Conservation (phyloP, 495 filamentous ascomycete genomes). For the Penicillium antarcticum region DNA sequence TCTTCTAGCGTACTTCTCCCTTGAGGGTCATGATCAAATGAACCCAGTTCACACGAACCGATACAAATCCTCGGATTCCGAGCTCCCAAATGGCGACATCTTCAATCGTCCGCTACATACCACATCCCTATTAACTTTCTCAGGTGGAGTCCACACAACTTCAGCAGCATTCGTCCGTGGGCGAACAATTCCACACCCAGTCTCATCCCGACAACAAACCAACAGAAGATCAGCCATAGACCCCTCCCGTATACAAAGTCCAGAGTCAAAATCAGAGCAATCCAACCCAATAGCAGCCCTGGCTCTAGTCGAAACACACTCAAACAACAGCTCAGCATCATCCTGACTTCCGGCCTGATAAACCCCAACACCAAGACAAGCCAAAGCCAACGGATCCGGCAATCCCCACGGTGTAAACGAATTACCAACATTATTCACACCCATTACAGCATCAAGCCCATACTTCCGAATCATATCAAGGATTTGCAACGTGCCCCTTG, state of each 20-base stretch:
- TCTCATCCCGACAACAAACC: constrained; percentile 29
- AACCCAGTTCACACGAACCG: background rate
- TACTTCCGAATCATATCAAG: constrained; percentile 60
- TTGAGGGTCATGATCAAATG: background rate
- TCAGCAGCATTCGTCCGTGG: constrained; percentile 31
- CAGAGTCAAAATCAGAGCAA: background rate
- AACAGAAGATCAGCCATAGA: constrained; percentile 24
- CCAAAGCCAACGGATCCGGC: constrained; percentile 65
- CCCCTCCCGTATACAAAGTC: constrained; percentile 11
- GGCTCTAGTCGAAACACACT: constrained; percentile 59
- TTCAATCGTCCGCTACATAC: constrained; percentile 21
- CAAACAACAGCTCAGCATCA: constrained; percentile 59
- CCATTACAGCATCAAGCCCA: constrained; percentile 56
- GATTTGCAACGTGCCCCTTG: constrained; percentile 60
- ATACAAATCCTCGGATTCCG: background rate
- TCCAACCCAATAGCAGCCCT: constrained; percentile 37
- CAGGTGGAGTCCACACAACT: constrained; percentile 38
- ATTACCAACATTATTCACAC: constrained; percentile 77
- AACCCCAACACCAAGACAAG: constrained; percentile 60
- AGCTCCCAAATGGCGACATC: background rate
- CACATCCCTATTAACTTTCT: constrained; percentile 21
- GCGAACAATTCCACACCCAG: constrained; percentile 25
- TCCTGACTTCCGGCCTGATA: constrained; percentile 63
- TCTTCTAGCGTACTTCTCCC: background rate
- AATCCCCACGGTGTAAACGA: constrained; percentile 72